Evolutionary conservation across 2,329 filamentous ascomycete genomes (phyloP).

Genomic region (Alternaria sp.): DNA sequence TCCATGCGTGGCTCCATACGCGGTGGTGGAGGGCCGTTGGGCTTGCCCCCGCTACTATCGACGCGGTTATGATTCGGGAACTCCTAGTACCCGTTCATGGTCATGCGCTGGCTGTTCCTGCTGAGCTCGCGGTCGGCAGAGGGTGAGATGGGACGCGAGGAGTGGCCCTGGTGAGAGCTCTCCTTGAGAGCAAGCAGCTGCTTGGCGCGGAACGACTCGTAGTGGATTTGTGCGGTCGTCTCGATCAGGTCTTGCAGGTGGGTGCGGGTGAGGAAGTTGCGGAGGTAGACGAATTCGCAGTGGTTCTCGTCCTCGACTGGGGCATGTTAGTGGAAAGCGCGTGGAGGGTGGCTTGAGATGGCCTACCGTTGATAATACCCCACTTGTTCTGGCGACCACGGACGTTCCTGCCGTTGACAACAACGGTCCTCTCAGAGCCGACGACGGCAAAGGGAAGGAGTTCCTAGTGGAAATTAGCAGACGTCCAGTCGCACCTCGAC

Average conservation of each 20-base stretch:
- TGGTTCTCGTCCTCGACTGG: conserved; percentile 95
- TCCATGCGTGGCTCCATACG: conserved; percentile 36
- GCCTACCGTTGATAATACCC: conserved; percentile 85
- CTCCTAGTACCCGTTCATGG: conserved; percentile 95
- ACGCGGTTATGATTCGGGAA: conserved; percentile 41
- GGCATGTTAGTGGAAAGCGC: conserved; percentile 18
- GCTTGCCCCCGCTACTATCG: conserved; percentile 37
- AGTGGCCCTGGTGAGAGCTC: conserved; percentile 78
- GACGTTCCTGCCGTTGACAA: conserved; percentile 96
- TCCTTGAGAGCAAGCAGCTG: conserved; percentile 97
- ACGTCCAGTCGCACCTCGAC: not conserved
- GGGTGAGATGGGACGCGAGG: conserved; percentile 93
- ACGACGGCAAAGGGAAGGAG: conserved; percentile 98
- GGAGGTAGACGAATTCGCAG: conserved; percentile 98
- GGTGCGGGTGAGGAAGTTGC: conserved; percentile 97
- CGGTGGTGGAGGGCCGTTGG: conserved; percentile 23
- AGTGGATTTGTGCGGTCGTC: conserved; percentile 99
- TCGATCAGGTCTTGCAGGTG: conserved; percentile 99
- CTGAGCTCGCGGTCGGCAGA: conserved; percentile 94
- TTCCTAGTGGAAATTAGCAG: conserved; percentile 63
- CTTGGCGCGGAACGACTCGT: conserved; percentile 99
- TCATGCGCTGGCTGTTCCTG: conserved; percentile 95
- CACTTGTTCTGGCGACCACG: conserved; percentile 98
- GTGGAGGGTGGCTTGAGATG: not conserved
- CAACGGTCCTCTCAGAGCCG: conserved; percentile 96